Base-by-base conservation (phyloP, 768 basidiomycete species). In the Gelatoporia subvermispora region DNA sequence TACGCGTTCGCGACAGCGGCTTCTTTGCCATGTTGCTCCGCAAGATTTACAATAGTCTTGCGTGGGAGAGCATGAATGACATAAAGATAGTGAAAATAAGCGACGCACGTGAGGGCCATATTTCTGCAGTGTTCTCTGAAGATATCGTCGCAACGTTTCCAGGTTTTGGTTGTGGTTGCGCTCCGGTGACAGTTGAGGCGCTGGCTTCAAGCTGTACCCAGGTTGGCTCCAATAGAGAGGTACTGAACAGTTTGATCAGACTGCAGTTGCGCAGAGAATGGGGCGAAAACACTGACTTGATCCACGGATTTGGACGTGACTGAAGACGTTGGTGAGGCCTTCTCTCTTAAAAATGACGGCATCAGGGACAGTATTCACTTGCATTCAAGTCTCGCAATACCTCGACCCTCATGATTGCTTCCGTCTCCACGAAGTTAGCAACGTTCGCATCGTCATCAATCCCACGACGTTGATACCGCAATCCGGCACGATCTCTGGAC, bases 401-500 rank as follows among this genome's bases (percentile, higher is more conserved):
- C 74, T 87, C 79, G 10, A 94, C 79, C 37, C 83, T 75, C 73
- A 90, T 81, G 45, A 95, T 83, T 2, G 89, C 86, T 69, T 97
- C 94, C 0, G 92, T 93, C 67, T 97, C 92, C 2, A 97, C 93
- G 61, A 97, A 93, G 67, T 98, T 98, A 1, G 93, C 94, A 3
- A 93, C 94, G 61, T 90, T 78, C 4, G 93, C 91, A 50, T 89
- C 84, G 53, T 94, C 91, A 59, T 98, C 94, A 45, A 97, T 81
- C 2, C 96, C 96, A 58, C 96, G 75, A 37, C 96, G 78, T 65
- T 98, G 96, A 68, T 95, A 99, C 38, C 96, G 76, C 56, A 98
- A 70, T 1, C 96, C 96, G 4, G 94, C 92, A 39, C 96, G 79
- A 64, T 97, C 83, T 54, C 85, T 77, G 37, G 91, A 92, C 11